These are phyloP conservation scores for Benincasa hispida DNA, from an alignment of 306 rosid genomes.

Conservation along the genomic window DNA sequence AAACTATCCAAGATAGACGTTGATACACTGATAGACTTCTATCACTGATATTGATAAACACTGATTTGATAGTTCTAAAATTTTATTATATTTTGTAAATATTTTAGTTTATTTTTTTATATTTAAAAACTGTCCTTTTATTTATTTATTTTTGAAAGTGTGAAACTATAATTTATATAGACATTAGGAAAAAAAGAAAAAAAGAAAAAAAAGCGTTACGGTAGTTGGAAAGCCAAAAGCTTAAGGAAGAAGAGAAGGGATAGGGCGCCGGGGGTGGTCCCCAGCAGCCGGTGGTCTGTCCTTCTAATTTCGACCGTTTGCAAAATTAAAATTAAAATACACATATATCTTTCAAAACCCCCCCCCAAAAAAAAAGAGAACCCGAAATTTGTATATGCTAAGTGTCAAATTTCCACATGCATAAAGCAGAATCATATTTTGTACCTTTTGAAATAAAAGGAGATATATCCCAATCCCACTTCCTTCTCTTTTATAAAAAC, in stretches of 20 bases:
- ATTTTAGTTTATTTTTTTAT: too few species aligned
- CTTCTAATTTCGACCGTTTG: not conserved
- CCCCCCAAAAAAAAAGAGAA: too few species aligned
- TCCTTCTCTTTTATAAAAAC: not conserved
- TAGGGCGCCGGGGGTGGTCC: not conserved
- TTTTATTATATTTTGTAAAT: too few species aligned
- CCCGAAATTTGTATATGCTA: not conserved
- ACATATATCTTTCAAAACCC: not conserved
- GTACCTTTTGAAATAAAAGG: not conserved
- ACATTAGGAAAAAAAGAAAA: too few species aligned
- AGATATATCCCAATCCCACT: not conserved
- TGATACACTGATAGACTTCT: too few species aligned
- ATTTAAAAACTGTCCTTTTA: too few species aligned
- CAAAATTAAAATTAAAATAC: not conserved
- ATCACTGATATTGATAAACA: too few species aligned
- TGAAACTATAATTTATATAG: too few species aligned
- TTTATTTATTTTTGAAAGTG: too few species aligned
- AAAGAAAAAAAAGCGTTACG: not conserved
- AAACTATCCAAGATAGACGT: too few species aligned
- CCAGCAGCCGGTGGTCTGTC: not conserved
- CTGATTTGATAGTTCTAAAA: too few species aligned
- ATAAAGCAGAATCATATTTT: not conserved
- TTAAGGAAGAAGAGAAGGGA: conserved; percentile 1
- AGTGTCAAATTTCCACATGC: not conserved
- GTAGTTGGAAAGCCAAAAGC: not conserved